Conservation (phyloP, 441 rosid species). For the Pelargonium citronellum region DNA sequence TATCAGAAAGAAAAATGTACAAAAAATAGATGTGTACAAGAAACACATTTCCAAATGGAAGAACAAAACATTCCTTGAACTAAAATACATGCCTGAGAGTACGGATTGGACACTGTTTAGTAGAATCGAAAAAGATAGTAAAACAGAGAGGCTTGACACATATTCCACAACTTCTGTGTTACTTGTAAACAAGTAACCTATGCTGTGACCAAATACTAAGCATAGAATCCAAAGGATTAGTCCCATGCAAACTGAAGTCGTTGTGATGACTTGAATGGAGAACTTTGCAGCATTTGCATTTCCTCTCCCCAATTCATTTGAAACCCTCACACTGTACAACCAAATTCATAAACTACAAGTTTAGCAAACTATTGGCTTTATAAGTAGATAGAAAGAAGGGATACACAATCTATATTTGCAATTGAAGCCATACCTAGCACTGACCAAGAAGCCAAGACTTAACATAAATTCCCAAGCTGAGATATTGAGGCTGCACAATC, state of each 20-base stretch:
- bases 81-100: slow-evolving; percentile 40
- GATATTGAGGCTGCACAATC: slow-evolving; percentile 40
- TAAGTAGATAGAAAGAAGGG: neutral
- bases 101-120: slow-evolving; percentile 55
- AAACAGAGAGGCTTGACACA: slow-evolving; percentile 41
- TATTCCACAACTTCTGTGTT: slow-evolving; percentile 35
- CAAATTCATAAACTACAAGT: neutral
- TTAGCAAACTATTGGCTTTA: neutral
- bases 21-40: neutral
- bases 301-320: slow-evolving; percentile 70
- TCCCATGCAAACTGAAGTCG: slow-evolving; percentile 36
- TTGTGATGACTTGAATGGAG: slow-evolving; percentile 41
- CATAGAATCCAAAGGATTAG: slow-evolving; percentile 37
- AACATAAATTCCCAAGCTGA: slow-evolving; percentile 43
- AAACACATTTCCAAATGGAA: neutral
- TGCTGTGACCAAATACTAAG: slow-evolving; percentile 33
- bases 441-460: slow-evolving; percentile 54
- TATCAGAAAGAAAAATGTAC: neutral
- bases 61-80: neutral
- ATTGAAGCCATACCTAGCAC: slow-evolving; percentile 36
- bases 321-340: slow-evolving; percentile 48
- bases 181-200: slow-evolving; percentile 44
- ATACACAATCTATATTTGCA: neutral
- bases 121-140: slow-evolving; percentile 51
- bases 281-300: slow-evolving; percentile 45